phyloP scores from a whole-genome alignment of 257 asterid genomes.

The Solanum stenotomum region DNA sequence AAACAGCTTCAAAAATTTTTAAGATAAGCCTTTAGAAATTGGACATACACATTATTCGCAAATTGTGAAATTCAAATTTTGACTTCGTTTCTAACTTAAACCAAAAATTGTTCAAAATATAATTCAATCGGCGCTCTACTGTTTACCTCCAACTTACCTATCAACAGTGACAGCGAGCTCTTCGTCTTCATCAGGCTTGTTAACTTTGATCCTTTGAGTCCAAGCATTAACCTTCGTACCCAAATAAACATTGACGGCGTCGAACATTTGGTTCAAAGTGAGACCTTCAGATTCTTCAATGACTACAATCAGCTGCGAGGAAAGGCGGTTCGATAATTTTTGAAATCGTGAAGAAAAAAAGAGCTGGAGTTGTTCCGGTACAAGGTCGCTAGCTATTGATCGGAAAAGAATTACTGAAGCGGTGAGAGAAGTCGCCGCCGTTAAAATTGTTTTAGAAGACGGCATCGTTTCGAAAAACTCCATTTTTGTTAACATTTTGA shows the following conservation, averaged over 20 bases:
- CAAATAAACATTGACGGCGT: constrained; percentile 40
- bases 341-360: constrained; percentile 34
- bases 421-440: constrained; percentile 43
- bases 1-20: not conserved
- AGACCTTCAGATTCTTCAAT: constrained; percentile 64
- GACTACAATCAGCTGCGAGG: constrained; percentile 47
- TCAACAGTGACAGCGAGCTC: constrained; percentile 45
- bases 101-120: no score
- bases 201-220: constrained; percentile 45
- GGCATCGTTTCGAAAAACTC: constrained; percentile 26
- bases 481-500: constrained; percentile 2
- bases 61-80: not conserved
- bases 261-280: constrained; percentile 53
- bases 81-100: not conserved
- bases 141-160: not conserved
- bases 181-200: constrained; percentile 46
- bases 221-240: constrained; percentile 41
- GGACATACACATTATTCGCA: not conserved
- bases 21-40: not conserved
- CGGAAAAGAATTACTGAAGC: constrained; percentile 42
- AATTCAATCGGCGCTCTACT: no score
- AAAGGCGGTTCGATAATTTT: constrained; percentile 28
- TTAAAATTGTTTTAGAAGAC: constrained; percentile 28
- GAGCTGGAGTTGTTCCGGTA: constrained; percentile 31
- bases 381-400: constrained; percentile 39